Conservation (phyloP, 2,329 filamentous ascomycete species). For the Sporothrix inflata region DNA sequence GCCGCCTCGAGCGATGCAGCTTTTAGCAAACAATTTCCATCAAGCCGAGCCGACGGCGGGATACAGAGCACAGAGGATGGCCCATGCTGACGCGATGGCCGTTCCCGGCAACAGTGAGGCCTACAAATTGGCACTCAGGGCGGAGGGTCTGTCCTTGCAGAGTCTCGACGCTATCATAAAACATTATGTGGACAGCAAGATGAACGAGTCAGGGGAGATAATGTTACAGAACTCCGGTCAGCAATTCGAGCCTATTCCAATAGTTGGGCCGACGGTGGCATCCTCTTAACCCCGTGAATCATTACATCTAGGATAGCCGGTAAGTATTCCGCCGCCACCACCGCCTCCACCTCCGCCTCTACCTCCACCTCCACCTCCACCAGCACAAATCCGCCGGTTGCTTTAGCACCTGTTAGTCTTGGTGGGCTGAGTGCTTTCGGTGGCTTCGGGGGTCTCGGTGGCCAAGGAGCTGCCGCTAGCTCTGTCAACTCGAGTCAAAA, state of each 20-base stretch:
- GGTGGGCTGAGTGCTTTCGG: constrained; percentile 9
- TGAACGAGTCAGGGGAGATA: constrained; percentile 15
- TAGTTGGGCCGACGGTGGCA: constrained; percentile 19
- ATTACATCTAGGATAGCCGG: constrained; percentile 12
- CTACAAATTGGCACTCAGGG: constrained; percentile 7
- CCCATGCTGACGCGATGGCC: neutral
- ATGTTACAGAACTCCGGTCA: constrained; percentile 14
- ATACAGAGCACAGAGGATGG: constrained; percentile 4
- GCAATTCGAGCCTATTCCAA: constrained; percentile 15
- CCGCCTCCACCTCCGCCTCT: constrained; percentile 7
- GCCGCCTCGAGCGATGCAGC: constrained; percentile 1
- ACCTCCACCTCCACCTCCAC: neutral
- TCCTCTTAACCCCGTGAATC: constrained; percentile 11
- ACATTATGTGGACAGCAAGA: constrained; percentile 17
- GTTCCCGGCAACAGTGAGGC: constrained; percentile 17
- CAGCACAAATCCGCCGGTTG: constrained; percentile 8
- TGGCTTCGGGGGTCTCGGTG: constrained; percentile 12
- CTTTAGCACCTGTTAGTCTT: constrained; percentile 5
- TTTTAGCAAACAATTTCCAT: constrained; percentile 12
- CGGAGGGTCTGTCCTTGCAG: constrained; percentile 13
- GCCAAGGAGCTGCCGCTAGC: constrained; percentile 16
- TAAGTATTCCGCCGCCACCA: constrained; percentile 15
- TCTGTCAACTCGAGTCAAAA: constrained; percentile 19
- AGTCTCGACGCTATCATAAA: constrained; percentile 17
- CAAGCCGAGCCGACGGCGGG: neutral